phyloP scores from a whole-genome alignment of 2,329 filamentous ascomycete genomes.

The Malbranchea cinnamomea region DNA sequence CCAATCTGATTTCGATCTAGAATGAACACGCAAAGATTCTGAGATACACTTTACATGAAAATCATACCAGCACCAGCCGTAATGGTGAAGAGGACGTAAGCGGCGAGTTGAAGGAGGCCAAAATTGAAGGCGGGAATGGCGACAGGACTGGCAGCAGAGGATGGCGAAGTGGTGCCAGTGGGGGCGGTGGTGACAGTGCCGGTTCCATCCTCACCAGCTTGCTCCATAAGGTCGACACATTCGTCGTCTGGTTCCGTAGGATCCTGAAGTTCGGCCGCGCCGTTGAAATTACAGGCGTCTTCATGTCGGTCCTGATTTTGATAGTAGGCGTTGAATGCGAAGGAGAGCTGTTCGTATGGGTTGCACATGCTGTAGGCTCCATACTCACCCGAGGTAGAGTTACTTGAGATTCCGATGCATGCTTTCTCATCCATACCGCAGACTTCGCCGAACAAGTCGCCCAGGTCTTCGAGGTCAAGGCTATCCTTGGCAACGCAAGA shows the following conservation, averaged over 20 bases:
- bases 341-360: slow-evolving; percentile 27
- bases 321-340: slow-evolving; percentile 32
- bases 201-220: slow-evolving; percentile 26
- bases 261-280: slow-evolving; percentile 24
- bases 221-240: slow-evolving; percentile 23
- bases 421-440: slow-evolving; percentile 24
- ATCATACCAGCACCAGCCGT: slow-evolving; percentile 33
- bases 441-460: slow-evolving; percentile 47
- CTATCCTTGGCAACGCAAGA: slow-evolving; percentile 50
- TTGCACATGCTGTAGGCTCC: slow-evolving; percentile 34
- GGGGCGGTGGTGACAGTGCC: slow-evolving; percentile 25
- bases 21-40: too few species aligned
- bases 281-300: slow-evolving; percentile 28
- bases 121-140: slow-evolving; percentile 22
- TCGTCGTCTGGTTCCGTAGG: slow-evolving; percentile 20
- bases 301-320: slow-evolving; percentile 20
- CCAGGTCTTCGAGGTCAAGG: slow-evolving; percentile 45
- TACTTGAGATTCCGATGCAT: slow-evolving; percentile 25
- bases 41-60: slow-evolving; percentile 31
- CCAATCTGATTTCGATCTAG: too few species aligned
- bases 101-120: slow-evolving; percentile 27
- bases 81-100: slow-evolving; percentile 29
- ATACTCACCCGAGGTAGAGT: slow-evolving; percentile 27
- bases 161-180: slow-evolving; percentile 13
- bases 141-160: slow-evolving; percentile 18